Evolutionary conservation across 208 protist genomes (phyloP), one percentile per base, ranked within the genome.

Genomic region (Acanthamoeba divionensis): DNA sequence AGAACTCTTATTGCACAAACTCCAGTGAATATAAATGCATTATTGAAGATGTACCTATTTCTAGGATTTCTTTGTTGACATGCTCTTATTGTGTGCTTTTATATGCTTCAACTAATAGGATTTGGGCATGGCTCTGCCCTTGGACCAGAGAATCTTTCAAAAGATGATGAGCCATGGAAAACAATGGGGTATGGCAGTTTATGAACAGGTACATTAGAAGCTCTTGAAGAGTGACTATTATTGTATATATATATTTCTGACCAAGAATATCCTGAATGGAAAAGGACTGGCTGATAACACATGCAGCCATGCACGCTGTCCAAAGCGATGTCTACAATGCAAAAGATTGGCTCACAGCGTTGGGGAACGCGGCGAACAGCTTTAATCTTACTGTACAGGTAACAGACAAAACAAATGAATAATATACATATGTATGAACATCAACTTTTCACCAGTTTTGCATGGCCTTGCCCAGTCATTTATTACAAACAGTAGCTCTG

Each of bases 131-230:
- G 33, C 73, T 12, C 47, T 89, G 29, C 80, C 80, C 29, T 26
- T 75, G n/a, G 80, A 75, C 10, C 62, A 5, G 26, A 6, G 26
- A 5, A n/a, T 89, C 26, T 89, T 54, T 60, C 45, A 67, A 31
- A 21, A 89, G 55, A 67, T 89, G 18, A 89, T 89, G 80, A 9
- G n/a, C 31, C 65, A 67, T 18, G 80, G 55, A 8, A 89, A 75
- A 36, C 10, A 9, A 8, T 89, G 80, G 80, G 80, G 80, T 21
- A 5, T 89, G 4, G 15, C 36, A 10, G 33, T 89, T 13, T 79
- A 79, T 26, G 65, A 89, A 60, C 57, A n/a, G n/a, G n/a, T n/a
- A n/a, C n/a, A n/a, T n/a, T n/a, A n/a, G n/a, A n/a, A n/a, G n/a
- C n/a, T n/a, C n/a, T n/a, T n/a, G n/a, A n/a, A n/a, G n/a, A n/a